phyloP scores from a whole-genome alignment of 352 stramenopile species.

The Pythium aquatile region DNA sequence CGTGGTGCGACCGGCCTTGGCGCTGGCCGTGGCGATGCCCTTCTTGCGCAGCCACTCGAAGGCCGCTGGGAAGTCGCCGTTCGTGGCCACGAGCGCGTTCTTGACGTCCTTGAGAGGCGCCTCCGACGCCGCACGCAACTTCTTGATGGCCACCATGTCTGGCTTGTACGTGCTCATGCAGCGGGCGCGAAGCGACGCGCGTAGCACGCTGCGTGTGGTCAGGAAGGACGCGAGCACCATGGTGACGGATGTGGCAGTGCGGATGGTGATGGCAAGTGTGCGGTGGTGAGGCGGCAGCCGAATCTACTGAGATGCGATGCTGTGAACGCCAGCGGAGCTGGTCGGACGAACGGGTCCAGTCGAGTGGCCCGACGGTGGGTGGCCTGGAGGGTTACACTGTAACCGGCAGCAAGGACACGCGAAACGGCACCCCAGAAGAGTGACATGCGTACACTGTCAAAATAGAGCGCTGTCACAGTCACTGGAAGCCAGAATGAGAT shows the following conservation, averaged over 20 bases:
- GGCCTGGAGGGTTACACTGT: not conserved
- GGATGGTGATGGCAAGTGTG: conserved; percentile 3
- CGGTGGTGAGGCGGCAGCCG: not conserved
- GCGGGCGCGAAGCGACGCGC: conserved; percentile 23
- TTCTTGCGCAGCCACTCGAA: conserved; percentile 91
- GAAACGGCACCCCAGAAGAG: not conserved
- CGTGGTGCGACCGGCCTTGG: conserved; percentile 74
- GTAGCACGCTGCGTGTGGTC: conserved; percentile 13
- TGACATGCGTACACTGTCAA: not conserved
- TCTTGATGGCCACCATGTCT: conserved; percentile 85
- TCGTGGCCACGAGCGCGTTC: conserved; percentile 77
- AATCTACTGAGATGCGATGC: conserved; percentile 4
- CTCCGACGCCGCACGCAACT: conserved; percentile 82
- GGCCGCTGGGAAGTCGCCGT: conserved; percentile 78
- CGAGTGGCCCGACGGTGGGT: conserved; percentile 2
- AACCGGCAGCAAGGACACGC: conserved; percentile 10
- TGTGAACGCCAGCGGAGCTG: not conserved
- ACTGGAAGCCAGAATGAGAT: not conserved
- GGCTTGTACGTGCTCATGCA: conserved; percentile 77
- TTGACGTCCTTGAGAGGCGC: conserved; percentile 89
- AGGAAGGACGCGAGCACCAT: conserved; percentile 28
- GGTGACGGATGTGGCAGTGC: not conserved
- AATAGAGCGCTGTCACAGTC: not conserved
- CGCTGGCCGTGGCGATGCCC: conserved; percentile 75
- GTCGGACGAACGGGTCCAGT: not conserved